Conservation (phyloP, 192 early-diverging fungal genomes). For the Kappamyces sp. region DNA sequence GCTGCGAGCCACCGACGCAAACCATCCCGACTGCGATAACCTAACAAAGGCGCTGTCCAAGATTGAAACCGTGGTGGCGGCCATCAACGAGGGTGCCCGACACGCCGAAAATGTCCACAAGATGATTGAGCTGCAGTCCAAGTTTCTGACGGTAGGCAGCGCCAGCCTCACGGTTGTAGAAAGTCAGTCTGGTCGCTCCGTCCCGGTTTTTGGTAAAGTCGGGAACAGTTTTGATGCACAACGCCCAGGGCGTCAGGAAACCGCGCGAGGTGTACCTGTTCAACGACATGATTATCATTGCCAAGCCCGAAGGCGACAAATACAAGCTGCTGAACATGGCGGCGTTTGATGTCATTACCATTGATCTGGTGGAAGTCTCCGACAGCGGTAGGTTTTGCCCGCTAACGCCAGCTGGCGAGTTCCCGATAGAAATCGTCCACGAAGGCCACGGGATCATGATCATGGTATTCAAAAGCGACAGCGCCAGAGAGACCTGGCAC, state of each 20-base stretch:
- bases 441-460: slow-evolving; percentile 24
- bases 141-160: slow-evolving; percentile 34
- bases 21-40: slow-evolving; percentile 39
- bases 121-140: slow-evolving; percentile 44
- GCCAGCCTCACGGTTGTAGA: slow-evolving; percentile 18
- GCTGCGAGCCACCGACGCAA: slow-evolving; percentile 40
- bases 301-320: slow-evolving; percentile 41
- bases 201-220: slow-evolving; percentile 38
- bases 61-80: slow-evolving; percentile 51
- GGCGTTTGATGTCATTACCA: slow-evolving; percentile 41
- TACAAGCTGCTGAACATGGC: slow-evolving; percentile 45
- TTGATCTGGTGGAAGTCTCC: slow-evolving; percentile 18
- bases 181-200: slow-evolving; percentile 44
- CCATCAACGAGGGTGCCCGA: slow-evolving; percentile 49
- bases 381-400: slow-evolving; percentile 4
- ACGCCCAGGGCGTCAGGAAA: slow-evolving; percentile 29
- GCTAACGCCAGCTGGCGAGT: slow-evolving; percentile 19
- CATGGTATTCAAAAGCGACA: slow-evolving; percentile 20
- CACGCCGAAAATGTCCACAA: slow-evolving; percentile 49
- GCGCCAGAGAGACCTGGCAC: slow-evolving; percentile 32
- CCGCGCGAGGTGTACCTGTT: slow-evolving; percentile 49
- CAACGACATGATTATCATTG: slow-evolving; percentile 51
- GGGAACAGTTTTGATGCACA: slow-evolving; percentile 34
- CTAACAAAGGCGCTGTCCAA: slow-evolving; percentile 38
- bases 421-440: slow-evolving; percentile 39